Percentiles rank a stretch among this genome's conserved stretches.
Conservation (phyloP, 2,329 filamentous ascomycete genomes). For the Trichoderma sp. region DNA sequence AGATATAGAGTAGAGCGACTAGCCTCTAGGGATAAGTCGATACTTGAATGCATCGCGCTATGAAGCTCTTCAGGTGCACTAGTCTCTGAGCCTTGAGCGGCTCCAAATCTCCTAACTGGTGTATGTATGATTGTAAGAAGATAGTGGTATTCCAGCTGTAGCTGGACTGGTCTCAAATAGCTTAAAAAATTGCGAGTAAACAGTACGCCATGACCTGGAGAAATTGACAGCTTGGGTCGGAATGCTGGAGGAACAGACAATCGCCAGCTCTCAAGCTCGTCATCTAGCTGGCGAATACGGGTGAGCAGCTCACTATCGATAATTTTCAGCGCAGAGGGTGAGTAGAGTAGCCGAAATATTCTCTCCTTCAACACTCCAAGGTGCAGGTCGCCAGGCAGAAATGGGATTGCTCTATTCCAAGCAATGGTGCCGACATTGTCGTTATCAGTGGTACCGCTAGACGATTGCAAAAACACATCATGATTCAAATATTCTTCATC, state of each 20-base stretch:
- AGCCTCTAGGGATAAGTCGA: slow-evolving; percentile 1
- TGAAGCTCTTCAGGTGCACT: background rate
- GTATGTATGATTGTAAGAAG: background rate
- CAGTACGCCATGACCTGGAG: background rate
- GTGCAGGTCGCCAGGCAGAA: background rate
- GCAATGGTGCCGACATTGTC: background rate
- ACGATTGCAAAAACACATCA: background rate
- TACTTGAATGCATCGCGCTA: slow-evolving; percentile 7
- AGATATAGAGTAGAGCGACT: background rate
- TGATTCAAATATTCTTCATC: background rate
- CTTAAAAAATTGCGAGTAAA: background rate
- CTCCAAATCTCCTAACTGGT: background rate
- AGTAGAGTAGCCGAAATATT: background rate
- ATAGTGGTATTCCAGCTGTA: background rate
- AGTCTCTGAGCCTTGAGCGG: background rate
- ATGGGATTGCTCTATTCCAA: background rate
- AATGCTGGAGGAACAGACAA: background rate
- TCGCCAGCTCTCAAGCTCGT: background rate
- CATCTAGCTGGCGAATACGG: slow-evolving; percentile 1
- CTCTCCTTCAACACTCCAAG: background rate
- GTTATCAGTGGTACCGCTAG: background rate
- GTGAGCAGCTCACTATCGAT: background rate
- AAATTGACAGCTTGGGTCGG: background rate
- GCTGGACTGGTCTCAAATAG: background rate
- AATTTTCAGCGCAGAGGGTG: background rate